Conservation (phyloP, 1,139 yeast genomes). For the Geotrichum carabidarum region DNA sequence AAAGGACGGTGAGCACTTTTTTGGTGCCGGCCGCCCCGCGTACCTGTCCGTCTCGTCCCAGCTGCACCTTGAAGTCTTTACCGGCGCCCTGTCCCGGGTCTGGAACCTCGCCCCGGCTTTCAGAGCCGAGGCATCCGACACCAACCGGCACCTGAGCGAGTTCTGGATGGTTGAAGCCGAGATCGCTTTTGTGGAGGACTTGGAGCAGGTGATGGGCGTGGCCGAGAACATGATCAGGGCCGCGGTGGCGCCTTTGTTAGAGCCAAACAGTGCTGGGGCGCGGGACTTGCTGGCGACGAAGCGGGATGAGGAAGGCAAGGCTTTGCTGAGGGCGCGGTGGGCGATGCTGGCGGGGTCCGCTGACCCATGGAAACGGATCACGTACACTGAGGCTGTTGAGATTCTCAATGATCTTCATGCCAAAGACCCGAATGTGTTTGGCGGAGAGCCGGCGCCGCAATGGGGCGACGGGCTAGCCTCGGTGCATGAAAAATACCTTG, state of each 20-base stretch:
- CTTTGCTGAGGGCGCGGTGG: conserved; percentile 40
- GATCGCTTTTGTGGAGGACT: conserved; percentile 56
- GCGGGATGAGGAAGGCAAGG: conserved; percentile 39
- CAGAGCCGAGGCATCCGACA: conserved; percentile 87
- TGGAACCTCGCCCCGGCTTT: conserved; percentile 93
- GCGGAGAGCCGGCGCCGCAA: conserved; percentile 38
- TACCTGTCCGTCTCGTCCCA: conserved; percentile 89
- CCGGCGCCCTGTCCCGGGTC: conserved; percentile 70
- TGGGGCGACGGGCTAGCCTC: conserved; percentile 78
- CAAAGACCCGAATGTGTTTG: conserved; percentile 27
- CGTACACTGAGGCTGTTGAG: conserved; percentile 70
- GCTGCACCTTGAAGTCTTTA: conserved; percentile 76
- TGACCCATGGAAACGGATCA: conserved; percentile 61
- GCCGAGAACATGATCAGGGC: conserved; percentile 65
- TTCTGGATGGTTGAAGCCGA: conserved; percentile 99
- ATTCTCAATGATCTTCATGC: conserved; percentile 40
- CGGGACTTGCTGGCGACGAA: conserved; percentile 42
- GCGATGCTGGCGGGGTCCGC: conserved; percentile 28
- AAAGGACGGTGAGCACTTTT: conserved; percentile 43
- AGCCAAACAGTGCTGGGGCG: conserved; percentile 27
- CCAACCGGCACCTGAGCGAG: conserved; percentile 86
- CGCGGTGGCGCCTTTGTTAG: conserved; percentile 43
- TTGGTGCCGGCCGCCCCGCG: conserved; percentile 52
- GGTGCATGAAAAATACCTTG: conserved; percentile 88
- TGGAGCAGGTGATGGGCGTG: conserved; percentile 57